Base-by-base conservation (phyloP, 768 basidiomycete genomes). In the Chlorophyllum brunneum region DNA sequence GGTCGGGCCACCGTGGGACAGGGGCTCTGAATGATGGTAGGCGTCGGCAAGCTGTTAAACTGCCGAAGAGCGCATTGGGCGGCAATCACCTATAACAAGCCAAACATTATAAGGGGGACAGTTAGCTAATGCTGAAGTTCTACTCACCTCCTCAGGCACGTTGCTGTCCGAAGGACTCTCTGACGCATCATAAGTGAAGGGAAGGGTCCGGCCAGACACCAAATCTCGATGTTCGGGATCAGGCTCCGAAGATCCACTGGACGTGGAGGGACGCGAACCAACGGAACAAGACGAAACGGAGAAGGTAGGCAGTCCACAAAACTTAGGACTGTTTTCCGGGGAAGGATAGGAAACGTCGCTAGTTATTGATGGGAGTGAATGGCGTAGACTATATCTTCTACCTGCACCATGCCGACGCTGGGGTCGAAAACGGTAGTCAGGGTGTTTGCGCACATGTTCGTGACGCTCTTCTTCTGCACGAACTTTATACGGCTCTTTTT, bases 351-450 rank as follows among this genome's bases (percentile, higher is more conserved):
- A 9, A 15, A 20, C 16, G 36, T 7, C 27, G 37, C 22, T 20
- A 36, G 15, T 39, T 37, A 48, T 23, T 43, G 47, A 26, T 10
- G 29, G n/a, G 6, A 45, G 16, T 4, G 40, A 20, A 6, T 24
- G 23, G 15, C 29, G 42, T 9, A 37, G 7, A 29, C 22, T 41
- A 22, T 34, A 43, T 9, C 39, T 48, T 34, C 31, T 34, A 11
- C 9, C 11, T 20, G 29, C 16, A 5, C 39, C 33, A 39, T 8
- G 54, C 7, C 47, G 48, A 13, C 47, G 46, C 15, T 42, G 30
- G 9, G 86, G 86, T 16, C 77, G 72, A 63, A 80, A 88, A 43
- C 77, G 77, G 64, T 88, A 88, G 57, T 80, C 66, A 0, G 86
- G 86, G 56, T 88, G 71, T 46, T 69, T 63, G 11, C 72, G 70